These are phyloP conservation scores for Solanum dulcamara DNA, from an alignment of 257 asterid genomes.

Conservation along the genomic window DNA sequence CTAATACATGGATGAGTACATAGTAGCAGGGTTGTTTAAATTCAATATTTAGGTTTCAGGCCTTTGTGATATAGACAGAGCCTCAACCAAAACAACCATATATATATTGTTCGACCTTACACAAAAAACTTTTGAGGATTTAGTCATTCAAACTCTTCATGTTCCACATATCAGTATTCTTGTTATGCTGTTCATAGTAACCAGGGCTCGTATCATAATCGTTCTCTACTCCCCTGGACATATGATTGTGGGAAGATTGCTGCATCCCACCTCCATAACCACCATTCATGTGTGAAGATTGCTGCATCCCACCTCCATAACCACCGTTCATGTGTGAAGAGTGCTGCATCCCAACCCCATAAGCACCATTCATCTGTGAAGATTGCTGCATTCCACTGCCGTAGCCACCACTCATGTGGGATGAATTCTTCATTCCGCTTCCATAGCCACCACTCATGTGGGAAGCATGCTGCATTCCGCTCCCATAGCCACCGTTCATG, in stretches of 20 bases:
- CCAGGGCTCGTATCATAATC: background rate
- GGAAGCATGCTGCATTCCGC: background rate
- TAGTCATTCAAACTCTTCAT: background rate
- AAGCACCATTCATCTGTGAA: background rate
- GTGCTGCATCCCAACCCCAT: background rate
- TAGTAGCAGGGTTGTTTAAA: background rate
- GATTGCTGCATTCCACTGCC: background rate
- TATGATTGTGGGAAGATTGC: background rate
- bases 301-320: background rate
- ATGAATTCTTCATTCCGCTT: background rate
- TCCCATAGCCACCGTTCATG: background rate
- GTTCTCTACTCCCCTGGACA: background rate
- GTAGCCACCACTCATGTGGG: background rate
- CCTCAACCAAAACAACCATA: background rate
- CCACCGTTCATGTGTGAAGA: background rate
- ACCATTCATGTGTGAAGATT: background rate
- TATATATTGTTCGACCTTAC: background rate
- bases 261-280: background rate
- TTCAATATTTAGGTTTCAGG: background rate
- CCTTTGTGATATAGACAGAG: background rate
- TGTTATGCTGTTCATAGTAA: background rate
- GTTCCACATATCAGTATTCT: background rate
- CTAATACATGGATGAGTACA: background rate
- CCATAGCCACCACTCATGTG: background rate
- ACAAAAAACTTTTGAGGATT: background rate